Evolutionary conservation across 169 alveolate species (phyloP), one percentile per base, ranked within the genome.

Genomic region (Ichthyophthirius multifiliis): DNA sequence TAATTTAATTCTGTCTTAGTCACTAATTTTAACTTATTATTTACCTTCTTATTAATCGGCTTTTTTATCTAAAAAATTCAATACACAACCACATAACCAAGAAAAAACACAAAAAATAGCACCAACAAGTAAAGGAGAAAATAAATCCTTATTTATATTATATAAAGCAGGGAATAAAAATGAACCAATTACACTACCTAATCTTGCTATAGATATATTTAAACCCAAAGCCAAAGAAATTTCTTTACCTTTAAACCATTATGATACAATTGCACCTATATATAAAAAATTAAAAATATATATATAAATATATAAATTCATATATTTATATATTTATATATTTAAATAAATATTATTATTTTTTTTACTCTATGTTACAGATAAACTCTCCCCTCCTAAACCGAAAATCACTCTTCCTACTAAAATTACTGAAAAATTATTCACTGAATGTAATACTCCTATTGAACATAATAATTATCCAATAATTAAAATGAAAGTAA

Each of bases 161-260:
- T 46, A 79, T 9, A 65, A 31, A 18, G 63, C 31, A 43, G 79
- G 75, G 27, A 79, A 47, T 44, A 79, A 10, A n/a, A 47, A 71
- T 73, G 74, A 31, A 10, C 76, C 82, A n/a, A 81, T 41, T 3
- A 62, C 76, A 20, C 82, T 55, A 3, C 86, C 86, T 16, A 81
- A 45, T 48, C 86, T 74, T 7, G 86, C 73, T 63, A 71, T 34
- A 5, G 82, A 46, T 27, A 81, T 71, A 73, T 81, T 74, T 35
- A 73, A 27, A 37, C 86, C 86, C 32, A 81, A 64, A 7, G 86
- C 86, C 23, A 81, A 62, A 18, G 86, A 76, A 45, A 81, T 47
- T 71, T 81, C 86, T 45, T 74, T 81, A 16, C 86, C 86, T 9
- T 34, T 41, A 32, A 81, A 81, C 86, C 86, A 81, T 73, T 81